Evolutionary conservation across 371 early-diverging fungal genomes (phyloP).

Genomic region (Sporodiniella umbellata): DNA sequence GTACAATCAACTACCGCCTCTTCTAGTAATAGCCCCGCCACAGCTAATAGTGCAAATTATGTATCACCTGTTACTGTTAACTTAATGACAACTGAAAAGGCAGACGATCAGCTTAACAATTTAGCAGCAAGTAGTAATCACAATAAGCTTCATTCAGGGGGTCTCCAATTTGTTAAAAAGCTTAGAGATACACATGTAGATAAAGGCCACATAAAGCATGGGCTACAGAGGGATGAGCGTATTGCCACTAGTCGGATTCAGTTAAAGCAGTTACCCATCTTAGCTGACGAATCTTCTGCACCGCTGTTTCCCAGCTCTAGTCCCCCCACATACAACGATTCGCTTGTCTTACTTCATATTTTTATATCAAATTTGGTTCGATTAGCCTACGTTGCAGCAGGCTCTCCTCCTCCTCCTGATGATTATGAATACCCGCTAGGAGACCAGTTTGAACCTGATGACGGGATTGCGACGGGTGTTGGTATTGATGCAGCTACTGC

Average conservation of each 20-base stretch:
- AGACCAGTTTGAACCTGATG: constrained; percentile 53
- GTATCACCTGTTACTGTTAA: not conserved
- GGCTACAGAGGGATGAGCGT: constrained; percentile 29
- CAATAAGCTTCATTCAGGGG: constrained; percentile 23
- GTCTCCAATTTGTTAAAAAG: constrained; percentile 41
- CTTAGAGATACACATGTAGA: constrained; percentile 37
- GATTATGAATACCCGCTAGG: constrained; percentile 50
- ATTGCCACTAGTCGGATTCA: constrained; percentile 27
- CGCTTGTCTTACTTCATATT: constrained; percentile 55
- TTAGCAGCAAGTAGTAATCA: constrained; percentile 23
- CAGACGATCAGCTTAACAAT: not conserved
- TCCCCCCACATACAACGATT: constrained; percentile 56
- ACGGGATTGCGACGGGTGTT: constrained; percentile 63
- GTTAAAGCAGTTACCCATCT: constrained; percentile 30
- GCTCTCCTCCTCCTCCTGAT: constrained; percentile 61
- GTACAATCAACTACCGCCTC: not conserved
- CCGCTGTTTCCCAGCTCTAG: constrained; percentile 56
- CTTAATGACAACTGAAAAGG: not conserved
- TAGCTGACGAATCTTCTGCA: constrained; percentile 42
- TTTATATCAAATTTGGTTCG: constrained; percentile 59
- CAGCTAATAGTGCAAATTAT: constrained; percentile 8
- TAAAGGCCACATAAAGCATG: constrained; percentile 24
- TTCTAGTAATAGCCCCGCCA: not conserved
- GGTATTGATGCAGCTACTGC: constrained; percentile 69
- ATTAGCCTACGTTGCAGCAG: constrained; percentile 65